Percentiles rank a stretch among this genome's conserved stretches.
Evolutionary conservation across 352 stramenopile genomes (phyloP).

Genomic region (Phytopythium aichiense): DNA sequence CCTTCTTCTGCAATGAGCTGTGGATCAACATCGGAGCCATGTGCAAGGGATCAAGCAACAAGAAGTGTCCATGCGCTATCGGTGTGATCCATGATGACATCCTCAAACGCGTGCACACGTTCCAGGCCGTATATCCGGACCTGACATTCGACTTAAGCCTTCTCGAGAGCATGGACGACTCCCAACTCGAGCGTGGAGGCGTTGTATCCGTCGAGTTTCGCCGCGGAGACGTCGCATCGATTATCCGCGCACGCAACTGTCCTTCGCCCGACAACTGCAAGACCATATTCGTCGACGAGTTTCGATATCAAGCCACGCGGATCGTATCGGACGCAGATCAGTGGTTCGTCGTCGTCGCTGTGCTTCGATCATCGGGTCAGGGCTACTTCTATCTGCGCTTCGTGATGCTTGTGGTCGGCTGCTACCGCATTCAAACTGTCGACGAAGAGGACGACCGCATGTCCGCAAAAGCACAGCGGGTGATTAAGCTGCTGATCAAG

Average conservation of each 20-base stretch:
- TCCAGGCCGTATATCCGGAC: not conserved
- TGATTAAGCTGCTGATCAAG: conserved; percentile 26
- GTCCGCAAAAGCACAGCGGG: not conserved
- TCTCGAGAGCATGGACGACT: not conserved
- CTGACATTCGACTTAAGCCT: conserved; percentile 1
- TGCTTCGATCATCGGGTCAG: conserved; percentile 28
- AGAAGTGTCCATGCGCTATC: not conserved
- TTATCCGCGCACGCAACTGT: conserved; percentile 6
- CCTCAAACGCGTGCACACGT: not conserved
- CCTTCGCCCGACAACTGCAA: conserved; percentile 11
- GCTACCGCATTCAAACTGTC: conserved; percentile 12
- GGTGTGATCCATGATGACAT: not conserved
- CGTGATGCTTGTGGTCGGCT: conserved; percentile 19
- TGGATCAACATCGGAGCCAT: conserved; percentile 11
- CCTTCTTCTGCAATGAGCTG: conserved; percentile 8
- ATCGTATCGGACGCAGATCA: conserved; percentile 20
- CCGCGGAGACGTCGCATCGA: not conserved
- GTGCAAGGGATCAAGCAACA: conserved; percentile 3
- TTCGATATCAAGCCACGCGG: conserved; percentile 26
- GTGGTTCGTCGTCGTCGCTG: conserved; percentile 27
- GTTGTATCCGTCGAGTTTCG: not conserved
- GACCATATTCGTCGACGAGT: conserved; percentile 40
- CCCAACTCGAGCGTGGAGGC: conserved; percentile 2
- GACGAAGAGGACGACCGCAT: not conserved
- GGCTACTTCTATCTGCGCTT: conserved; percentile 34